These are phyloP conservation scores for Dactylellina cionopaga DNA, from an alignment of 2,329 filamentous ascomycete species.

Conservation along the genomic window DNA sequence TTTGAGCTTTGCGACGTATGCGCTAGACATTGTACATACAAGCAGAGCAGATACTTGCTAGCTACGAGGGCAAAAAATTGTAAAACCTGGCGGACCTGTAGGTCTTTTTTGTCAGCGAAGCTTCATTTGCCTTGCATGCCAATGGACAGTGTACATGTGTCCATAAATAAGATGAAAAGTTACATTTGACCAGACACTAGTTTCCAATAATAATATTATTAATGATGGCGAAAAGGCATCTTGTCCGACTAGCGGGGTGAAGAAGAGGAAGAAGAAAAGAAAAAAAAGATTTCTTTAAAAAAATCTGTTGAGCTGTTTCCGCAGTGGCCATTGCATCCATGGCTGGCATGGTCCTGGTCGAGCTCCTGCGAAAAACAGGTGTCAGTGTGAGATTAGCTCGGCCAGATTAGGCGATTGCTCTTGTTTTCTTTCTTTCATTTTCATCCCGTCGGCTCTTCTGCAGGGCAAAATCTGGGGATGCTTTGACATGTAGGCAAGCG, in stretches of 20 bases:
- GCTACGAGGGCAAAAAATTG: constrained; percentile 9
- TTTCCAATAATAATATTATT: neutral
- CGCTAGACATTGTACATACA: too few species aligned
- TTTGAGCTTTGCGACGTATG: too few species aligned
- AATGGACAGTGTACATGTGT: constrained; percentile 47
- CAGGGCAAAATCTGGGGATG: constrained; percentile 23
- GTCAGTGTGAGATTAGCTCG: constrained; percentile 50
- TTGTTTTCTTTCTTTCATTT: constrained; percentile 19
- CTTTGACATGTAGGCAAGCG: neutral
- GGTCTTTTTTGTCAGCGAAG: too few species aligned
- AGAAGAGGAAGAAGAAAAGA: neutral
- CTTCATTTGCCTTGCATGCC: constrained; percentile 36
- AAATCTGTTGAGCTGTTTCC: constrained; percentile 41
- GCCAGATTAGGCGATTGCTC: constrained; percentile 39
- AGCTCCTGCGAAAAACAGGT: constrained; percentile 52
- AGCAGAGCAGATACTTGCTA: too few species aligned
- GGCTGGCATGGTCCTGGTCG: constrained; percentile 1
- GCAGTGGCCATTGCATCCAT: neutral
- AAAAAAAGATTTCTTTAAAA: too few species aligned
- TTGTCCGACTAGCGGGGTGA: constrained; percentile 4
- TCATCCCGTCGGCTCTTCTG: constrained; percentile 32
- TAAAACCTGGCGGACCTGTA: constrained; percentile 43
- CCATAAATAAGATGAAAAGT: constrained; percentile 32
- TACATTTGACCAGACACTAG: constrained; percentile 13
- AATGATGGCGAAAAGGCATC: constrained; percentile 16